Evolutionary conservation across 108 stramenopile genomes (phyloP).

Genomic region (Cyclotella kingstonii): DNA sequence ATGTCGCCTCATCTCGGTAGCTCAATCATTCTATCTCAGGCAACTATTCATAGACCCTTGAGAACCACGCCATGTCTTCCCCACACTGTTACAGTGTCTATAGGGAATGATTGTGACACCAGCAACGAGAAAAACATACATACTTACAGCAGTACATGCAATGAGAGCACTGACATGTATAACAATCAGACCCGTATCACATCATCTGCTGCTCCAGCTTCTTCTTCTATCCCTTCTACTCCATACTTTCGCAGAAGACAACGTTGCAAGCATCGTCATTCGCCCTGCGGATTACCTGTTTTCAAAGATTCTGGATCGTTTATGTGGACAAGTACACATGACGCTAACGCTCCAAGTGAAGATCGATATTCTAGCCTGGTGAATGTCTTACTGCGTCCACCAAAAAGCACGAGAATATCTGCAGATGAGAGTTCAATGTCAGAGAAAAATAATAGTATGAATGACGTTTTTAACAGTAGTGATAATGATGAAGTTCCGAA

Average conservation of each 20-base stretch:
- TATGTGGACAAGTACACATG: conserved; percentile 81
- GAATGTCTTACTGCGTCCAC: conserved; percentile 64
- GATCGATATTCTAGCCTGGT: conserved; percentile 76
- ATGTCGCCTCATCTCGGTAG: too few relatives aligned
- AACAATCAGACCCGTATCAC: not conserved
- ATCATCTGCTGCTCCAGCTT: not conserved
- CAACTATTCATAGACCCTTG: too few relatives aligned
- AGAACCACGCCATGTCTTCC: too few relatives aligned
- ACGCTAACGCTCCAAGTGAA: conserved; percentile 76
- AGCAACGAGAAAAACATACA: too few relatives aligned
- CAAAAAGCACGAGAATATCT: too few relatives aligned
- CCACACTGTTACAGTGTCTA: too few relatives aligned
- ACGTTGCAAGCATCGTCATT: conserved; percentile 27
- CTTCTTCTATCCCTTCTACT: not conserved
- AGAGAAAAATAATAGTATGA: too few relatives aligned
- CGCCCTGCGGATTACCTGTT: conserved; percentile 56
- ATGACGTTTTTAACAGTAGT: not conserved
- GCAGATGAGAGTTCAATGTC: too few relatives aligned
- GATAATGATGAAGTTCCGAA: not conserved
- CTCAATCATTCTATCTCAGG: too few relatives aligned
- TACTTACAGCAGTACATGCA: too few relatives aligned
- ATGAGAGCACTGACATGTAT: too few relatives aligned
- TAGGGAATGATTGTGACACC: too few relatives aligned
- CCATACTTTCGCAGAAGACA: conserved; percentile 2
- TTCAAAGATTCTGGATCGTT: conserved; percentile 62